These are phyloP conservation scores for Yamadazyma sp. DNA, from an alignment of 805 yeast species.

Conservation along the genomic window DNA sequence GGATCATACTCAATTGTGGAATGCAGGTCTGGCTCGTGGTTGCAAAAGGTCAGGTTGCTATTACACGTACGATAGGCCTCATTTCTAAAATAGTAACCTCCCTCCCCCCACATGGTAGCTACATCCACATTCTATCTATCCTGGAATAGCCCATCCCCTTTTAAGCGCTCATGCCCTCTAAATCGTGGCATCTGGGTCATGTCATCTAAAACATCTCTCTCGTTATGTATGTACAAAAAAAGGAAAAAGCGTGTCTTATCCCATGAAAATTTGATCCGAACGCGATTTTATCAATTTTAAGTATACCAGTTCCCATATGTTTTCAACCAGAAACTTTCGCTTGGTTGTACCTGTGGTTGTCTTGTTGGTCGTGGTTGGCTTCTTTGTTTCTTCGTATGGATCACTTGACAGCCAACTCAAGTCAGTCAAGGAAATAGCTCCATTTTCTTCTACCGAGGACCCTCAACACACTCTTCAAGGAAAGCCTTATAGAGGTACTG, in stretches of 20 bases:
- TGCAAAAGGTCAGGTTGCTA: no score
- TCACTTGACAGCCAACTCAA: slow-evolving; percentile 31
- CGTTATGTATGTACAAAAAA: neutral
- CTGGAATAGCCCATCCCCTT: no score
- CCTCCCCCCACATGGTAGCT: no score
- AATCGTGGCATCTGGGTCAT: no score
- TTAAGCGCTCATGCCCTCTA: no score
- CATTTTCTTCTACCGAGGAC: slow-evolving; percentile 21
- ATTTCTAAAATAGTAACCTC: no score
- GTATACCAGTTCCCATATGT: slow-evolving; percentile 19
- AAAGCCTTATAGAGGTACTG: slow-evolving; percentile 32
- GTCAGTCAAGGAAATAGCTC: slow-evolving; percentile 26
- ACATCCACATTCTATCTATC: no score
- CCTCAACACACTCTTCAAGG: slow-evolving; percentile 32
- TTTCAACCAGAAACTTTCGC: slow-evolving; percentile 51
- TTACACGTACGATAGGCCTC: no score
- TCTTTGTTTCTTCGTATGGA: slow-evolving; percentile 47
- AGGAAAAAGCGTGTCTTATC: slow-evolving; percentile 1
- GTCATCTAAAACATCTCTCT: no score
- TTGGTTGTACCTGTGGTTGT: slow-evolving; percentile 51
- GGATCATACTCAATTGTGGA: no score
- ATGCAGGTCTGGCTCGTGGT: no score
- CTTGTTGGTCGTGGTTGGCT: slow-evolving; percentile 48
- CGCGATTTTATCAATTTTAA: slow-evolving; percentile 3
- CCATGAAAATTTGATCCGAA: slow-evolving; percentile 1